Conservation (phyloP, 2,329 filamentous ascomycete genomes). For the Claviceps paspali region DNA sequence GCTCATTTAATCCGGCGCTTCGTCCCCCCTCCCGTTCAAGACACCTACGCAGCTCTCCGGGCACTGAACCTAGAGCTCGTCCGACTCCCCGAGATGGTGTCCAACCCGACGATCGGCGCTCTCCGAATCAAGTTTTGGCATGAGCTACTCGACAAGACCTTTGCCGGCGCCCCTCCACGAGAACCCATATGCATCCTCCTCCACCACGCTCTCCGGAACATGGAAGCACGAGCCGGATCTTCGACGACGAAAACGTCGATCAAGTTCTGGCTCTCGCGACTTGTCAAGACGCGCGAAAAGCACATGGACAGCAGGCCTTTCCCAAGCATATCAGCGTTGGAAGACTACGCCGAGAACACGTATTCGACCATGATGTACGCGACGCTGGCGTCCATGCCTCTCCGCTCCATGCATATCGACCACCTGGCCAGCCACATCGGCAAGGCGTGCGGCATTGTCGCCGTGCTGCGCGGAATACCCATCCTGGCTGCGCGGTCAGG, state of each 20-base stretch:
- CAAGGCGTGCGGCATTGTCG: constrained; percentile 79
- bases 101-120: constrained; percentile 69
- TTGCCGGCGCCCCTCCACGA: constrained; percentile 65
- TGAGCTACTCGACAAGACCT: constrained; percentile 64
- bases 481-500: constrained; percentile 67
- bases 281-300: constrained; percentile 70
- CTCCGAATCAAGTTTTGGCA: constrained; percentile 95
- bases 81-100: constrained; percentile 77
- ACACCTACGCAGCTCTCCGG: constrained; percentile 80
- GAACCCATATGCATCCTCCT: constrained; percentile 84
- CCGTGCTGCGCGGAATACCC: constrained; percentile 75
- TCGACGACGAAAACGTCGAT: constrained; percentile 32
- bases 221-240: constrained; percentile 31
- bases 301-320: constrained; percentile 76
- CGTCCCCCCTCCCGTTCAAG: constrained; percentile 55
- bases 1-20: constrained; percentile 78
- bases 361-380: constrained; percentile 89
- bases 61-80: constrained; percentile 89
- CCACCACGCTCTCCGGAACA: constrained; percentile 51
- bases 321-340: constrained; percentile 53
- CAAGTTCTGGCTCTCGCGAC: constrained; percentile 59
- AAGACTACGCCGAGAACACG: constrained; percentile 85
- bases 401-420: constrained; percentile 72
- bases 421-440: constrained; percentile 91
- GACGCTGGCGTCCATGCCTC: constrained; percentile 61